Evolutionary conservation across 1,284 basidiomycete genomes (phyloP).

Genomic region (Cryptococcus maquisensis): DNA sequence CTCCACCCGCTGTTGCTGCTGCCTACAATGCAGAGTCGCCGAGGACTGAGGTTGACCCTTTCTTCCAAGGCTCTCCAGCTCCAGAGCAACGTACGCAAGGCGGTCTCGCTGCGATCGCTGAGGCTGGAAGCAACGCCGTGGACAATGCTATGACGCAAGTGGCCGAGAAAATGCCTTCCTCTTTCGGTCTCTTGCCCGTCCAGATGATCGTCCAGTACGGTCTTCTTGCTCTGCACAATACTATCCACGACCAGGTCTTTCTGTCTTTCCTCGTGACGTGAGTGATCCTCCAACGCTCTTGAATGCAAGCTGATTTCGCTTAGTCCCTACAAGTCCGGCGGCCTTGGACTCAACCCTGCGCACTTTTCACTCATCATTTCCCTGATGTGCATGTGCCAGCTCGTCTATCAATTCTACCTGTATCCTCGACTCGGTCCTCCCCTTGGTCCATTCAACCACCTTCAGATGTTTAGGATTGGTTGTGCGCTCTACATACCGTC

Average conservation of each 20-base stretch:
- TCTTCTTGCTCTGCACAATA: conserved; percentile 47
- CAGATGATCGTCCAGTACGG: conserved; percentile 49
- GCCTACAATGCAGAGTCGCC: conserved; percentile 16
- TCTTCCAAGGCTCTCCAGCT: conserved; percentile 27
- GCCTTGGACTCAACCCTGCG: conserved; percentile 48
- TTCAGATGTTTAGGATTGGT: conserved; percentile 50
- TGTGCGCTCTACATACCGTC: conserved; percentile 45
- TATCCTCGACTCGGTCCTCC: conserved; percentile 50
- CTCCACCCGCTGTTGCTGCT: conserved; percentile 31
- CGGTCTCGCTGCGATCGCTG: conserved; percentile 43
- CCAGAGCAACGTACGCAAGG: conserved; percentile 14
- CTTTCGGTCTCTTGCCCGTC: conserved; percentile 39
- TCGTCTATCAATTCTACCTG: conserved; percentile 50
- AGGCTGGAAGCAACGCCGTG: conserved; percentile 18
- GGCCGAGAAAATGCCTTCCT: conserved; percentile 30
- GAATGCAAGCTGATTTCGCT: conserved; percentile 5
- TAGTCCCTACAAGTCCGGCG: conserved; percentile 46
- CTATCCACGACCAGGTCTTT: conserved; percentile 48
- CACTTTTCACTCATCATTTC: conserved; percentile 49
- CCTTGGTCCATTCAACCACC: conserved; percentile 45
- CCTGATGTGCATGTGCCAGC: conserved; percentile 49
- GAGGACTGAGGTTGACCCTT: conserved; percentile 24
- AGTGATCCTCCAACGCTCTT: conserved; percentile 7
- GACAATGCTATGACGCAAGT: conserved; percentile 5
- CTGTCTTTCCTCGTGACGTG: conserved; percentile 48